These are phyloP conservation scores for Suillus variegatus DNA, from an alignment of 768 basidiomycete genomes.

Conservation along the genomic window DNA sequence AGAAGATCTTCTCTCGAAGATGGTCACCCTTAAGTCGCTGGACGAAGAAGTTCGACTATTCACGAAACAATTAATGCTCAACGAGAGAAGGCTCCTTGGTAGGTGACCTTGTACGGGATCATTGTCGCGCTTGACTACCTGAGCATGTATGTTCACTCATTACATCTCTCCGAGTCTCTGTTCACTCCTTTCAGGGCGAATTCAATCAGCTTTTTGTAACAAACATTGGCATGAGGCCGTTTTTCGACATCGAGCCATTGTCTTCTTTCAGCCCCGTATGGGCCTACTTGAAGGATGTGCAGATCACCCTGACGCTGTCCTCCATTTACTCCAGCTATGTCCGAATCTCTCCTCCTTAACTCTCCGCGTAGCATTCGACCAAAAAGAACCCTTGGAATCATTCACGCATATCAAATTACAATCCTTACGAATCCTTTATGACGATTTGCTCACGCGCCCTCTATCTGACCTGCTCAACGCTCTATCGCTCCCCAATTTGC, in stretches of 20 bases:
- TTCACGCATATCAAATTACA: conserved; percentile 16
- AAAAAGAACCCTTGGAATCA: not conserved
- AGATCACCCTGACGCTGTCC: conserved; percentile 1
- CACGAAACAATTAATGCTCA: no score
- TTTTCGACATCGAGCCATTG: conserved; percentile 13
- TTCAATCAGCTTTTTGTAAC: no score
- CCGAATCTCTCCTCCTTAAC: conserved; percentile 16
- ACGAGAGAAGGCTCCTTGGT: no score
- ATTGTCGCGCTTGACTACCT: no score
- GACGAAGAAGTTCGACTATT: no score
- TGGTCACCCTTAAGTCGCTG: no score
- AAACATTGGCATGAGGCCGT: not conserved
- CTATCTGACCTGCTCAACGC: conserved; percentile 15
- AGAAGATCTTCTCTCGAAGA: no score
- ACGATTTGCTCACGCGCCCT: not conserved
- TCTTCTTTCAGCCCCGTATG: conserved; percentile 19
- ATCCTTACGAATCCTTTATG: no score
- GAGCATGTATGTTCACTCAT: no score
- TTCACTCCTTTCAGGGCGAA: no score
- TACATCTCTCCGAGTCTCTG: no score
- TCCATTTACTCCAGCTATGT: conserved; percentile 21
- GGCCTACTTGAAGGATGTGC: conserved; percentile 19
- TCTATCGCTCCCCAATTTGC: conserved; percentile 18
- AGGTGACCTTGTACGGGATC: no score
- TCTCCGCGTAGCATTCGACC: conserved; percentile 10